Evolutionary conservation across 768 basidiomycete species (phyloP).

Genomic region (Trametes coccinea): DNA sequence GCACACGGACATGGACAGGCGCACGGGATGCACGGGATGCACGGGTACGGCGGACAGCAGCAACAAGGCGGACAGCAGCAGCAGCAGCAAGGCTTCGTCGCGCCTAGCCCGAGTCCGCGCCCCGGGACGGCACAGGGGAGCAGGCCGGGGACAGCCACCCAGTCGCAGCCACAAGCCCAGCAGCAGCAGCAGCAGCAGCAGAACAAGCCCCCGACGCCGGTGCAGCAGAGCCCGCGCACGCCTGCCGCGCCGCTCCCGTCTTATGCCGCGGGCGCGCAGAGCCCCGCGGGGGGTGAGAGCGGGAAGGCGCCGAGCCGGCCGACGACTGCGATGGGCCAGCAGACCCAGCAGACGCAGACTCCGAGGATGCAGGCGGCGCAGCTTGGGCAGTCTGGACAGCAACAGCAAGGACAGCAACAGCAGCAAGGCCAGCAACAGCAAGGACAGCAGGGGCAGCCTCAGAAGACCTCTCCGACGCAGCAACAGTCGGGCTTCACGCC

Average conservation of each 20-base stretch:
- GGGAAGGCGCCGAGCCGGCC: slow-evolving; percentile 30
- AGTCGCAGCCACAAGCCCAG: slow-evolving; percentile 9
- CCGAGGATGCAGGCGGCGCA: background rate
- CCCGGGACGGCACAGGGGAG: background rate
- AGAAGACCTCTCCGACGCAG: slow-evolving; percentile 14
- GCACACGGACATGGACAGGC: too few species aligned
- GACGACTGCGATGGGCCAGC: slow-evolving; percentile 30
- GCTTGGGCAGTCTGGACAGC: too few species aligned
- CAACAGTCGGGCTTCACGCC: slow-evolving; percentile 20
- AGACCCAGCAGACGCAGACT: slow-evolving; percentile 31
- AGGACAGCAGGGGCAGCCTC: slow-evolving; percentile 20
- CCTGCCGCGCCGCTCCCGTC: slow-evolving; percentile 25
- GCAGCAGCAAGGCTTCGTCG: slow-evolving; percentile 13
- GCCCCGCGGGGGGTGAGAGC: slow-evolving; percentile 23
- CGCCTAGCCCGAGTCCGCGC: too few species aligned
- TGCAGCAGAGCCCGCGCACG: slow-evolving; percentile 7
- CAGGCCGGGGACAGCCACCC: slow-evolving; percentile 1
- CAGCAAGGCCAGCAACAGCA: slow-evolving; percentile 23
- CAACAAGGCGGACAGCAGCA: slow-evolving; percentile 12
- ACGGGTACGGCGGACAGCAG: slow-evolving; percentile 14
- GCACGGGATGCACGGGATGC: slow-evolving; percentile 22
- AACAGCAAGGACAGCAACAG: slow-evolving; percentile 23
- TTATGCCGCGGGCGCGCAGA: slow-evolving; percentile 15
- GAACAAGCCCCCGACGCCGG: slow-evolving; percentile 2
- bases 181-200: background rate